Base-by-base conservation (phyloP, 257 asterid genomes). In the Capsicum baccatum region DNA sequence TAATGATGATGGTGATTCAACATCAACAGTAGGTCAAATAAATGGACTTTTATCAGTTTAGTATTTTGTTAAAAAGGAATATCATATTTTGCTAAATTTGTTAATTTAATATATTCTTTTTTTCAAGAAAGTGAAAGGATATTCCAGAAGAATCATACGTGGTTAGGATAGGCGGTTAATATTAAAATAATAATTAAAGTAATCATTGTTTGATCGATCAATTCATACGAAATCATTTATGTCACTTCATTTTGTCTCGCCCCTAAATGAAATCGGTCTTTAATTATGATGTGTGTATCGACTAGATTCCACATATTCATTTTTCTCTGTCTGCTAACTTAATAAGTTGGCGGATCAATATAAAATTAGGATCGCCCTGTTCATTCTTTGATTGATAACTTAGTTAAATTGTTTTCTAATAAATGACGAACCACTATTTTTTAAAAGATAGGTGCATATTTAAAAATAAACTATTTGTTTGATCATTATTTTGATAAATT, bases 201-300 rank as follows among this genome's bases (percentile, higher is more conserved):
- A 37, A 5, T 37, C 3, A 0, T 35, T 1, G 3, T 67, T 19
- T 67, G 0, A 35, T 0, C 1, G 14, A 14, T 67, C 17, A 1
- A 0, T 7, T 67, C 0, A 19, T n/a, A 35, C 9, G 0, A 35
- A 0, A 33, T 0, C 15, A 0, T 3, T 8, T 1, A 0, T 67
- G 12, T 2, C 0, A 8, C 1, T 9, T 0, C 2, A 35, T 35
- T 66, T 67, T 35, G 6, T 35, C 21, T 0, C 9, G 3, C 8
- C 4, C 4, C 44, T 35, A 35, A 59, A 59, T 17, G 5, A 7
- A 59, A 59, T 35, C 3, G 7, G 5, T 66, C 11, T 66, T 15
- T 66, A 67, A 2, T 39, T 67, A 3, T 7, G 12, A 8, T 33
- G 42, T 4, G 1, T 0, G 11, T 0, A 0, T 0, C 0, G 0